Evolutionary conservation across 1,139 yeast genomes (phyloP).

Genomic region (Eremothecium cymbalariae): DNA sequence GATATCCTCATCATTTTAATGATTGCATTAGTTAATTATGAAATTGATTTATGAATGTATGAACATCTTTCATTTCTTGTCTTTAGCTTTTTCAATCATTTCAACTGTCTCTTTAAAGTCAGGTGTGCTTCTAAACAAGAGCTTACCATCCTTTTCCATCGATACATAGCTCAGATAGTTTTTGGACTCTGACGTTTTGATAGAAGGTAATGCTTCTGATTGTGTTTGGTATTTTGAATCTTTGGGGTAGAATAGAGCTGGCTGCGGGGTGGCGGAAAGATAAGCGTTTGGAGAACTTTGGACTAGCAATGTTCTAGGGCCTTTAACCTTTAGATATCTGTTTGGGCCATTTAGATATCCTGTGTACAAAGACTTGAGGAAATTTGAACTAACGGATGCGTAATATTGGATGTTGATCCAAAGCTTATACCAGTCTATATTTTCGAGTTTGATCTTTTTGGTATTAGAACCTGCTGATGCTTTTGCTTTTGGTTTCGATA

Average conservation of each 20-base stretch:
- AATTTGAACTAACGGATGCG: too few species aligned
- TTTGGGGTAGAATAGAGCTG: neutral
- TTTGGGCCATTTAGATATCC: constrained; percentile 16
- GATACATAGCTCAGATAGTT: constrained; percentile 21
- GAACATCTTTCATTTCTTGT: constrained; percentile 4
- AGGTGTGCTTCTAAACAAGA: constrained; percentile 19
- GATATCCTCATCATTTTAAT: too few species aligned
- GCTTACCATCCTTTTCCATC: constrained; percentile 14
- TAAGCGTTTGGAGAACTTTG: constrained; percentile 23
- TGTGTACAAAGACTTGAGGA: constrained; percentile 12
- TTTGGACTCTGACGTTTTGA: constrained; percentile 9
- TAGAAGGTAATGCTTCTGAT: neutral
- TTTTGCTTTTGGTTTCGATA: too few species aligned
- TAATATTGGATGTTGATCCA: too few species aligned
- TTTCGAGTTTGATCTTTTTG: too few species aligned
- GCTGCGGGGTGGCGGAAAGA: constrained; percentile 13
- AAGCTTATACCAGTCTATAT: too few species aligned
- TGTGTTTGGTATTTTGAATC: neutral
- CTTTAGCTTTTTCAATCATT: constrained; percentile 10
- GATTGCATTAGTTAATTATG: too few species aligned
- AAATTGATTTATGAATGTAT: too few species aligned
- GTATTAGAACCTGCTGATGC: too few species aligned
- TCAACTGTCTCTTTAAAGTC: constrained; percentile 14
- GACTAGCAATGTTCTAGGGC: constrained; percentile 29
- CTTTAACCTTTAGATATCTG: constrained; percentile 23